Percentiles rank a stretch among this genome's conserved stretches.
These are phyloP conservation scores for Crithidia brevicula DNA, from an alignment of 208 protist genomes.

Conservation along the genomic window DNA sequence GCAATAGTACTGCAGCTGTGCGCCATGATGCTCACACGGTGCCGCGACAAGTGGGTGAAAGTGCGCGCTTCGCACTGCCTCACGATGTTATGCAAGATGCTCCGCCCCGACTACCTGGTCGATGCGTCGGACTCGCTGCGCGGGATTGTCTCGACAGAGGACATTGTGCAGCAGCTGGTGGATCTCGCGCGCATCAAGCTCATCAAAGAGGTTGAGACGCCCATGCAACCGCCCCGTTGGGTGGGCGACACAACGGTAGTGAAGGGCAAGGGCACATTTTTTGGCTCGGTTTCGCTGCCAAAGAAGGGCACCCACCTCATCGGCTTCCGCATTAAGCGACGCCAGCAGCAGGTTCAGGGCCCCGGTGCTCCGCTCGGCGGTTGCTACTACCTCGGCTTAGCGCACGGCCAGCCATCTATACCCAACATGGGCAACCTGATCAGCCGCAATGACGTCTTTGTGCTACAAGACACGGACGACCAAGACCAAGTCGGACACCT, in stretches of 20 bases:
- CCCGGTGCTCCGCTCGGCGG: slow-evolving; percentile 79
- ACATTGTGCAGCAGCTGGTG: slow-evolving; percentile 64
- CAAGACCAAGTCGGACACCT: slow-evolving; percentile 85
- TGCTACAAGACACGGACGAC: slow-evolving; percentile 90
- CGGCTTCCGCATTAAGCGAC: slow-evolving; percentile 82
- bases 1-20: slow-evolving; percentile 77
- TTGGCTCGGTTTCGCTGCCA: slow-evolving; percentile 67
- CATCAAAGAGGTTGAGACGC: slow-evolving; percentile 31
- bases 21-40: slow-evolving; percentile 51
- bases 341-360: slow-evolving; percentile 61
- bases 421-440: slow-evolving; percentile 77
- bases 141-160: slow-evolving; percentile 41
- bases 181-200: slow-evolving; percentile 62
- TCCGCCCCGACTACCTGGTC: slow-evolving; percentile 60
- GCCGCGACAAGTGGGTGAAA: slow-evolving; percentile 70
- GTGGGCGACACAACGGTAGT: slow-evolving; percentile 56
- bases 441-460: slow-evolving; percentile 76
- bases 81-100: slow-evolving; percentile 47
- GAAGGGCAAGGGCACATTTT: slow-evolving; percentile 78
- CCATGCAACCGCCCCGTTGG: slow-evolving; percentile 61
- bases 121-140: slow-evolving; percentile 45
- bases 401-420: slow-evolving; percentile 70
- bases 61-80: slow-evolving; percentile 74
- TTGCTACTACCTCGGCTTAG: slow-evolving; percentile 89
- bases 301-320: slow-evolving; percentile 70